Evolutionary conservation across 1,284 basidiomycete genomes (phyloP).

Genomic region (Tilletia walkeri): DNA sequence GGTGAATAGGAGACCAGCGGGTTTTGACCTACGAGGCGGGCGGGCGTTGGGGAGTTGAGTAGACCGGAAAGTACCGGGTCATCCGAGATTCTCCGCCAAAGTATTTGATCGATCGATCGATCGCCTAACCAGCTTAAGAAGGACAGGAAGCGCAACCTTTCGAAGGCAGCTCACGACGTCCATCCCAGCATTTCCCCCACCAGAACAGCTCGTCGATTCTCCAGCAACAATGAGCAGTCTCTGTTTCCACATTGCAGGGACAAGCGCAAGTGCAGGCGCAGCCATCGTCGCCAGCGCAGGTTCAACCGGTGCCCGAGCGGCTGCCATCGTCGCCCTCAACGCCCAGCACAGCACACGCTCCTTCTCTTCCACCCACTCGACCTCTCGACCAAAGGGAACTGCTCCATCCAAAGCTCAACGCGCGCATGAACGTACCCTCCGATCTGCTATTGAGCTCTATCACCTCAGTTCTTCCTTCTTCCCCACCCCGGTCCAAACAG

Average conservation of each 20-base stretch:
- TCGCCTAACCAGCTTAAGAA: no score
- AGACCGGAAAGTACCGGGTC: no score
- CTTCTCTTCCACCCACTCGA: not conserved
- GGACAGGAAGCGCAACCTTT: no score
- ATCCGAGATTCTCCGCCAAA: no score
- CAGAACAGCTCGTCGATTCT: no score
- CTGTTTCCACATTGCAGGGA: not conserved
- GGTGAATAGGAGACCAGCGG: no score
- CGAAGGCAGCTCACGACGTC: no score
- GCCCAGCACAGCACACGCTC: not conserved
- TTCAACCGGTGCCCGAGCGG: not conserved
- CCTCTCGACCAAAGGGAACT: not conserved
- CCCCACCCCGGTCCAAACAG: constrained; percentile 29
- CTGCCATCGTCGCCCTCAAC: not conserved
- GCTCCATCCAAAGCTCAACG: constrained; percentile 14
- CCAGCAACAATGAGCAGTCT: no score
- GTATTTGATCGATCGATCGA: no score
- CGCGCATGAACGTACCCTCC: constrained; percentile 34
- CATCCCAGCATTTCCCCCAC: no score
- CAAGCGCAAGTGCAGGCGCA: not conserved
- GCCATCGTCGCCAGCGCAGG: not conserved
- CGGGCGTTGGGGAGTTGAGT: no score
- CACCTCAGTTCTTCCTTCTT: constrained; percentile 49
- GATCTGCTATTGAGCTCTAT: constrained; percentile 50
- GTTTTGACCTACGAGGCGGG: no score